These are phyloP conservation scores for Lagerstroemia speciosa DNA, from an alignment of 345 rosid genomes.

Conservation along the genomic window DNA sequence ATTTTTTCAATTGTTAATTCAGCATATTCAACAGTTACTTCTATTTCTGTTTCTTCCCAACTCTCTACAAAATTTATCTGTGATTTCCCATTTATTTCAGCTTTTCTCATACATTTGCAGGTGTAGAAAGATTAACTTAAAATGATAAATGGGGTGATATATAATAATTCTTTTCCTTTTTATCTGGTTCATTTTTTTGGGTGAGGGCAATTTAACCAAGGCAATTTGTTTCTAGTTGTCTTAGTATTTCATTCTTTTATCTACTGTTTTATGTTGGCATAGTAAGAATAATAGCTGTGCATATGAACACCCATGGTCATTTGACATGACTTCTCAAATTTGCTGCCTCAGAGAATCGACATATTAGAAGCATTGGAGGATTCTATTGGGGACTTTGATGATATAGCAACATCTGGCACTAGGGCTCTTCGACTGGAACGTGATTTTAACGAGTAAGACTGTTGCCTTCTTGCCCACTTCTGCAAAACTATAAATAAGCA, in stretches of 20 bases:
- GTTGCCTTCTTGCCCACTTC: not conserved
- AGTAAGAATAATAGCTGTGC: not conserved
- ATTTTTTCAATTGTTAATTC: too few species aligned
- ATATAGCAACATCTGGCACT: slow-evolving; percentile 23
- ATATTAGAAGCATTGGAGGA: slow-evolving; percentile 72
- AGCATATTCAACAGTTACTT: too few species aligned
- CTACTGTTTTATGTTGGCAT: not conserved
- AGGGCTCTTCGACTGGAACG: slow-evolving; percentile 48
- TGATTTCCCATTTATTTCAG: not conserved
- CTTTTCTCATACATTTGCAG: not conserved
- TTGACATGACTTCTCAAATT: slow-evolving; percentile 10
- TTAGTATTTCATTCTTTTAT: not conserved
- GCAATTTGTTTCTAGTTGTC: not conserved
- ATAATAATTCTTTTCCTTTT: not conserved
- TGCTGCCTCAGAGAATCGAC: slow-evolving; percentile 49
- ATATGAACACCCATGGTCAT: not conserved
- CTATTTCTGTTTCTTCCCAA: too few species aligned
- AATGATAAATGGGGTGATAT: not conserved
- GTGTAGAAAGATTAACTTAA: not conserved
- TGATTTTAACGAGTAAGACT: slow-evolving; percentile 82
- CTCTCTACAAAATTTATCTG: too few species aligned
- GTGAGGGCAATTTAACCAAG: not conserved
- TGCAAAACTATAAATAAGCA: not conserved
- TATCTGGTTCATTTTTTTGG: not conserved
- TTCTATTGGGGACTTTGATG: slow-evolving; percentile 34